Conservation (phyloP, 2,329 filamentous ascomycete genomes). For the Apiospora koreana region DNA sequence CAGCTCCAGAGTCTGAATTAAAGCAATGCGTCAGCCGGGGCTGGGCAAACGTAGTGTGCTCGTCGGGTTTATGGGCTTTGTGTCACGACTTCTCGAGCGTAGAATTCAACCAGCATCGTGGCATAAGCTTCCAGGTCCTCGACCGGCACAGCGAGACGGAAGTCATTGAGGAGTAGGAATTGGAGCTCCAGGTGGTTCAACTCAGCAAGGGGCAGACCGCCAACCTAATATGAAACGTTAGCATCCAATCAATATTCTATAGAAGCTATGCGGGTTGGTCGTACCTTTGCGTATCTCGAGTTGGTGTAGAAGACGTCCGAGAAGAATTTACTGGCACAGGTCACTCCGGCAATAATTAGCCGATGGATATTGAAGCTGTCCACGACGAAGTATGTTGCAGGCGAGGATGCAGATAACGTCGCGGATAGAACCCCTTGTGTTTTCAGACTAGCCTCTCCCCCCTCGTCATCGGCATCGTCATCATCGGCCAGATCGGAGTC, state of each 20-base stretch:
- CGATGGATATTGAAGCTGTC: constrained; percentile 99
- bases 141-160: constrained; percentile 86
- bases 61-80: constrained; percentile 29
- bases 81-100: constrained; percentile 81
- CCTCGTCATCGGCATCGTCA: constrained; percentile 43
- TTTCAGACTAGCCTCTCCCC: constrained; percentile 35
- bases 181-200: constrained; percentile 96
- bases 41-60: not conserved
- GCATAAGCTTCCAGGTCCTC: constrained; percentile 97
- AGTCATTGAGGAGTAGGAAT: constrained; percentile 94
- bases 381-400: constrained; percentile 79
- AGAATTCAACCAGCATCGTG: constrained; percentile 98
- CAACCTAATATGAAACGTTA: constrained; percentile 63
- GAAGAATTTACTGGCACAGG: constrained; percentile 99
- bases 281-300: constrained; percentile 96
- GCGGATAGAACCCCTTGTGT: constrained; percentile 21
- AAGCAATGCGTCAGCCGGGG: not conserved
- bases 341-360: constrained; percentile 93
- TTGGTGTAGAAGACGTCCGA: constrained; percentile 99
- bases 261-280: not conserved
- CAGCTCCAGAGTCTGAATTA: not conserved
- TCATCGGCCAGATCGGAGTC: constrained; percentile 53
- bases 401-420: constrained; percentile 25
- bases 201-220: constrained; percentile 86
- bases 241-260: constrained; percentile 16